These are phyloP conservation scores for Chlamydomonas applanata DNA, from an alignment of 139 green algal genomes.

Conservation along the genomic window DNA sequence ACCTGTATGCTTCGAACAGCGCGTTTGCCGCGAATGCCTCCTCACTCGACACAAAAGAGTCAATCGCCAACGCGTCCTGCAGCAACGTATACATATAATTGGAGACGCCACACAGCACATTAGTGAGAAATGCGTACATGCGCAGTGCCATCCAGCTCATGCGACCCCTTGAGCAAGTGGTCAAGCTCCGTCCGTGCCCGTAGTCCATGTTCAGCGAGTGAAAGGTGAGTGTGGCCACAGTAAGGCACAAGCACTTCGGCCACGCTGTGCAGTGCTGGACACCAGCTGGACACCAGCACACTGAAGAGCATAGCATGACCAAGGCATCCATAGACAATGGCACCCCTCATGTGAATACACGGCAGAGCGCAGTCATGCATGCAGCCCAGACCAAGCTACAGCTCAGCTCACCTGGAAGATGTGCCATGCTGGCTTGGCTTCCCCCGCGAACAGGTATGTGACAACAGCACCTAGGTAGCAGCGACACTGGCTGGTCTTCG, in stretches of 20 bases:
- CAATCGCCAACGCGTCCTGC: constrained; percentile 64
- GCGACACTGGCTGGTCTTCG: constrained; percentile 49
- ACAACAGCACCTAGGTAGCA: constrained; percentile 74
- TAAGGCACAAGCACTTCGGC: no score
- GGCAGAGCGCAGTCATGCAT: not conserved
- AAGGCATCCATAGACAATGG: no score
- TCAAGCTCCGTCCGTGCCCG: not conserved
- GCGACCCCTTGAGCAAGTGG: no score
- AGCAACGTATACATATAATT: no score
- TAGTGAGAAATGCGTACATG: not conserved
- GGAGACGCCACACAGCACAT: constrained; percentile 10
- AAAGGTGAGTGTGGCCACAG: no score
- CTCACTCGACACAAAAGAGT: constrained; percentile 61
- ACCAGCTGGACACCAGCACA: no score
- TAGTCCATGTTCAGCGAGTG: no score
- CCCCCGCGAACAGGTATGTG: constrained; percentile 54
- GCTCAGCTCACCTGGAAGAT: constrained; percentile 12
- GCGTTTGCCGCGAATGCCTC: constrained; percentile 73
- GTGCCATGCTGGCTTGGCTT: constrained; percentile 57
- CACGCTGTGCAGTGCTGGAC: no score
- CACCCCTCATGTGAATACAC: no score
- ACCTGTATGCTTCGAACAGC: constrained; percentile 75
- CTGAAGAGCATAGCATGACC: no score
- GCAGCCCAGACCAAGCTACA: no score
- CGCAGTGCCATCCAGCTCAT: no score